Conservation (phyloP, 1,139 yeast genomes). For the Tardiomyces digboiensis region DNA sequence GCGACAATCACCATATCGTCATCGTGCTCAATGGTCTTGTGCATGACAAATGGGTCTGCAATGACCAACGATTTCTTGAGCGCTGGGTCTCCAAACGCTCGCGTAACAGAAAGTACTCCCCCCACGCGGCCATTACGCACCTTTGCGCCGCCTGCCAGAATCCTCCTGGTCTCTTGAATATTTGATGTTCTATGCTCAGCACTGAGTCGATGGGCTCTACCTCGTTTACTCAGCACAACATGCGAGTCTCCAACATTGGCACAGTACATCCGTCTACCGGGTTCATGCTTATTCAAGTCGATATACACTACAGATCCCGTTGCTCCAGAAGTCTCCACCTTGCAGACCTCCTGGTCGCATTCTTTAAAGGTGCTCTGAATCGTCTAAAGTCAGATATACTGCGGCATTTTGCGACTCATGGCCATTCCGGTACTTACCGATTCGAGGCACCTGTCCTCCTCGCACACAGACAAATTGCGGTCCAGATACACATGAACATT, state of each 20-base stretch:
- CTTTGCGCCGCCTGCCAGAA: constrained; percentile 73
- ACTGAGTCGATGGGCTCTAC: constrained; percentile 66
- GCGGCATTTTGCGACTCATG: constrained; percentile 74
- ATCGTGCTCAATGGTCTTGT: constrained; percentile 22
- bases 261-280: constrained; percentile 71
- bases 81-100: constrained; percentile 81
- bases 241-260: constrained; percentile 96
- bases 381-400: constrained; percentile 74
- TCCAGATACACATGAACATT: constrained; percentile 54
- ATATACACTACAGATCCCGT: not conserved
- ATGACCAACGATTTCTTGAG: constrained; percentile 57
- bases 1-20: constrained; percentile 75
- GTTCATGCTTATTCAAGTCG: constrained; percentile 72
- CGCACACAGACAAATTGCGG: constrained; percentile 16
- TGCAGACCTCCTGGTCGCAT: constrained; percentile 78
- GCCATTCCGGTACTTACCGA: too few relatives aligned
- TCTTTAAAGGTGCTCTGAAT: constrained; percentile 60
- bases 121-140: constrained; percentile 88
- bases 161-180: constrained; percentile 61
- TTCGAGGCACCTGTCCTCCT: constrained; percentile 23
- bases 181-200: constrained; percentile 96
- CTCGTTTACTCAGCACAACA: constrained; percentile 64
- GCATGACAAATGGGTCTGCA: constrained; percentile 32
- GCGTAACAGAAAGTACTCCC: constrained; percentile 90
- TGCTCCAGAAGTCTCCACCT: not conserved